Conservation (phyloP, 228 moss, liverwort and hornwort species). For the Sphagnum fallax region DNA sequence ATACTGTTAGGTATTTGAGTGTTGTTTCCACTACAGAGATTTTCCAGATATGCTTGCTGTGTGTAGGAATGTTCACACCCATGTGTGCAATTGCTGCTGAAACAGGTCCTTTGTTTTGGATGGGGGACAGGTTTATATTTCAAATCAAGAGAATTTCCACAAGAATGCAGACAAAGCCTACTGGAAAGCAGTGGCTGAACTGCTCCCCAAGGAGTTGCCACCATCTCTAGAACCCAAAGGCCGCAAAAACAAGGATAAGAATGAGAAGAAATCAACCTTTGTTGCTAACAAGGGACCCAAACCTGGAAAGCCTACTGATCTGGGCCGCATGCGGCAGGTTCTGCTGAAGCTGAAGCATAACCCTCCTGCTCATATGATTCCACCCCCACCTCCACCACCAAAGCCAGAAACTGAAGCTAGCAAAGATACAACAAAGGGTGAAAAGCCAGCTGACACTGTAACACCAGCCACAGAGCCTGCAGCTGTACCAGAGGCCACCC, state of each 20-base stretch:
- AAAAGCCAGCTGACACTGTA: constrained; percentile 22
- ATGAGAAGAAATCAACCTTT: constrained; percentile 35
- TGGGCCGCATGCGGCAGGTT: constrained; percentile 39
- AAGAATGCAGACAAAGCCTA: constrained; percentile 42
- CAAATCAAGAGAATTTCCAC: constrained; percentile 44
- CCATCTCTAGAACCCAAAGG: constrained; percentile 21
- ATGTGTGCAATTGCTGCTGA: not conserved
- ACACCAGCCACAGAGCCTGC: constrained; percentile 10
- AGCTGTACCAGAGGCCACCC: constrained; percentile 26
- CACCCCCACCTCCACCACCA: constrained; percentile 75
- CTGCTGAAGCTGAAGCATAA: constrained; percentile 67
- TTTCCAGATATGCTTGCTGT: no score
- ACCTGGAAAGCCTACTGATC: constrained; percentile 48
- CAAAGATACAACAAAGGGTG: constrained; percentile 23
- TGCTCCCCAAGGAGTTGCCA: constrained; percentile 48
- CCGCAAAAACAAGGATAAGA: constrained; percentile 27
- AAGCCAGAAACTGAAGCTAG: constrained; percentile 43
- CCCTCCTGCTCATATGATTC: constrained; percentile 88
- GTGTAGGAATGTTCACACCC: no score
- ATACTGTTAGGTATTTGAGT: no score
- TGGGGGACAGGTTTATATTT: constrained; percentile 23
- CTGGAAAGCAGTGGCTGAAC: constrained; percentile 55
- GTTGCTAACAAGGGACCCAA: constrained; percentile 46
- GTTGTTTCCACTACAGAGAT: no score
- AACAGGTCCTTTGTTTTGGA: not conserved